phyloP scores from a whole-genome alignment of 257 asterid species.

The Cinchona pubescens region DNA sequence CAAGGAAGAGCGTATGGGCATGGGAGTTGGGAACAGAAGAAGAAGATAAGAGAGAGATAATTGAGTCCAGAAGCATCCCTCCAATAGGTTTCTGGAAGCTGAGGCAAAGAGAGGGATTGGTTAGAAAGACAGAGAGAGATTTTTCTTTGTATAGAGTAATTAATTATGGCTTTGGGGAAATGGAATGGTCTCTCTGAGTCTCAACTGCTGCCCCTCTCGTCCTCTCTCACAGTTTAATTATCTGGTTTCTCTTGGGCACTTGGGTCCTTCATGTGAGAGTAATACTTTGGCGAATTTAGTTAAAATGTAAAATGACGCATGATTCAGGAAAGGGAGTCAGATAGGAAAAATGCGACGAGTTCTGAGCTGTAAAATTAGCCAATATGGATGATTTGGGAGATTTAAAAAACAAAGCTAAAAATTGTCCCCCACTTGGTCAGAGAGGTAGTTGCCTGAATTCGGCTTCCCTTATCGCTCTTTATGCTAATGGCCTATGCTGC shows the following conservation, averaged over 20 bases:
- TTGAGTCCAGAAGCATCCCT: conserved; percentile 18
- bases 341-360: background rate
- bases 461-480: conserved; percentile 7
- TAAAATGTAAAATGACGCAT: background rate
- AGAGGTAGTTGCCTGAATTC: conserved; percentile 23
- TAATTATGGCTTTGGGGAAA: conserved; percentile 31
- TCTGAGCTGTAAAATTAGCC: conserved; percentile 2
- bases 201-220: conserved; percentile 13
- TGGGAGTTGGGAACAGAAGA: conserved; percentile 31
- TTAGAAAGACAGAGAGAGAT: background rate
- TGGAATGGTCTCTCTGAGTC: too few species aligned
- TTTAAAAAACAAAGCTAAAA: background rate
- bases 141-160: conserved; percentile 3
- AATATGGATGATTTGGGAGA: background rate
- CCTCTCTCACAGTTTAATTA: conserved; percentile 12
- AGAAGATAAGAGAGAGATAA: conserved; percentile 16
- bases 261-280: background rate
- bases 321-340: background rate
- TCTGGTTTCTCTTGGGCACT: conserved; percentile 5
- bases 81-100: conserved; percentile 4
- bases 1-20: conserved; percentile 20
- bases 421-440: conserved; percentile 25
- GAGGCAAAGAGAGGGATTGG: background rate
- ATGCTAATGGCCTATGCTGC: conserved; percentile 21
- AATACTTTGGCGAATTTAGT: too few species aligned